phyloP scores from a whole-genome alignment of 1,284 basidiomycete genomes.

The Apiotrichum porosum region DNA sequence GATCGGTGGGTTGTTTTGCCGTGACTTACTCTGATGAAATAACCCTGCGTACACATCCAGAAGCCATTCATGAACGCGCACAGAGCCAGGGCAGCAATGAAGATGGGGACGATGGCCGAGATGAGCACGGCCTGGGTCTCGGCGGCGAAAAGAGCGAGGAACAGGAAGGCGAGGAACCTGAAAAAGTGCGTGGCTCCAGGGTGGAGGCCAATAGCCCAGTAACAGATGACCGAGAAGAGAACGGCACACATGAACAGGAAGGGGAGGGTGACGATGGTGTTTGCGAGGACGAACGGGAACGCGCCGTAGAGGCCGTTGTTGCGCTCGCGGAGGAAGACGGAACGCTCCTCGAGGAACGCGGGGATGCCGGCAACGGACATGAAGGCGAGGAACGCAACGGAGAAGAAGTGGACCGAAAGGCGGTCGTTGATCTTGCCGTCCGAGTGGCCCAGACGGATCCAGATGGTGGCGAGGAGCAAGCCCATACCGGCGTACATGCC shows the following conservation, averaged over 20 bases:
- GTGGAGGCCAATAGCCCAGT: slow-evolving; percentile 23
- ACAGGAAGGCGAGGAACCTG: slow-evolving; percentile 57
- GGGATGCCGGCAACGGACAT: slow-evolving; percentile 46
- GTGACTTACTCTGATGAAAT: slow-evolving; percentile 6
- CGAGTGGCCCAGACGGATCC: slow-evolving; percentile 54
- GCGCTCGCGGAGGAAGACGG: slow-evolving; percentile 46
- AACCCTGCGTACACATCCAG: slow-evolving; percentile 55
- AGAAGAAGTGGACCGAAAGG: slow-evolving; percentile 52
- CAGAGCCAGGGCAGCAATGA: slow-evolving; percentile 60
- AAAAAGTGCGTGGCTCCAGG: slow-evolving; percentile 50
- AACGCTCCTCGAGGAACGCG: slow-evolving; percentile 48
- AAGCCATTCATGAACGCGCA: slow-evolving; percentile 58
- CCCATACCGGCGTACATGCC: slow-evolving; percentile 61
- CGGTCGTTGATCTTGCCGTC: slow-evolving; percentile 44
- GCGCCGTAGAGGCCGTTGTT: slow-evolving; percentile 35
- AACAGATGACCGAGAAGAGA: slow-evolving; percentile 29
- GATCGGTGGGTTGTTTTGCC: too few relatives aligned
- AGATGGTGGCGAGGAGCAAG: slow-evolving; percentile 58
- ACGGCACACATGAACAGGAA: slow-evolving; percentile 44
- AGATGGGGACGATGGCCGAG: slow-evolving; percentile 56
- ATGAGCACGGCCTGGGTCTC: slow-evolving; percentile 57
- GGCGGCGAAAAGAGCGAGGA: slow-evolving; percentile 57
- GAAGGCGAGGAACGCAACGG: slow-evolving; percentile 60
- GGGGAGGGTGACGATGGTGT: slow-evolving; percentile 44
- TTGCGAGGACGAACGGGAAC: slow-evolving; percentile 30